phyloP scores from a whole-genome alignment of 139 green algal genomes.

The Choricystis sp. region DNA sequence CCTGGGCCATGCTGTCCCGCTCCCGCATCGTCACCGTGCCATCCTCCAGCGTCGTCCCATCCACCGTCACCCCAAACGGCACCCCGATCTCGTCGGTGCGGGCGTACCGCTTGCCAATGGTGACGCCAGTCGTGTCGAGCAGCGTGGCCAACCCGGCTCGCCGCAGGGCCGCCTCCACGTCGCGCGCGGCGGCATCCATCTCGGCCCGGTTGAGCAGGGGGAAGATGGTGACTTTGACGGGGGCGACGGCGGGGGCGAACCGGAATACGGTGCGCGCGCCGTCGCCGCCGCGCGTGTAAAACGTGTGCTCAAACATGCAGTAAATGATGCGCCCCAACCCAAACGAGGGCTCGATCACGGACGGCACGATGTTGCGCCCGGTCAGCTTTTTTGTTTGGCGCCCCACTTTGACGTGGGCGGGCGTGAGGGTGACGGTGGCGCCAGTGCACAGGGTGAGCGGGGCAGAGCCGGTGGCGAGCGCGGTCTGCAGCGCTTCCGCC shows the following conservation, averaged over 20 bases:
- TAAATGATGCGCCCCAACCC: constrained; percentile 98
- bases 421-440: constrained; percentile 18
- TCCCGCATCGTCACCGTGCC: constrained; percentile 84
- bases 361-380: constrained; percentile 67
- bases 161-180: constrained; percentile 35
- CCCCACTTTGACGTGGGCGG: constrained; percentile 52
- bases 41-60: constrained; percentile 60
- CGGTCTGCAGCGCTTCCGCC: constrained; percentile 25
- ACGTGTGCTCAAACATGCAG: constrained; percentile 95
- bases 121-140: constrained; percentile 75
- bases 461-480: constrained; percentile 25
- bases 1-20: constrained; percentile 67
- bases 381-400: constrained; percentile 49
- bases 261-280: constrained; percentile 51
- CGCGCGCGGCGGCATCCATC: constrained; percentile 38
- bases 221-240: constrained; percentile 92
- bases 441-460: constrained; percentile 8
- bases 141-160: constrained; percentile 60
- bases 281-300: constrained; percentile 65
- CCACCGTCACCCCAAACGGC: constrained; percentile 90
- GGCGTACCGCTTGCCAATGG: constrained; percentile 70
- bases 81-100: constrained; percentile 29
- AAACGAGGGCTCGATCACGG: constrained; percentile 97
- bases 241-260: constrained; percentile 83
- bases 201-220: constrained; percentile 54